These are phyloP conservation scores for Aciculosporium take DNA, from an alignment of 2,329 filamentous ascomycete genomes.

Conservation along the genomic window DNA sequence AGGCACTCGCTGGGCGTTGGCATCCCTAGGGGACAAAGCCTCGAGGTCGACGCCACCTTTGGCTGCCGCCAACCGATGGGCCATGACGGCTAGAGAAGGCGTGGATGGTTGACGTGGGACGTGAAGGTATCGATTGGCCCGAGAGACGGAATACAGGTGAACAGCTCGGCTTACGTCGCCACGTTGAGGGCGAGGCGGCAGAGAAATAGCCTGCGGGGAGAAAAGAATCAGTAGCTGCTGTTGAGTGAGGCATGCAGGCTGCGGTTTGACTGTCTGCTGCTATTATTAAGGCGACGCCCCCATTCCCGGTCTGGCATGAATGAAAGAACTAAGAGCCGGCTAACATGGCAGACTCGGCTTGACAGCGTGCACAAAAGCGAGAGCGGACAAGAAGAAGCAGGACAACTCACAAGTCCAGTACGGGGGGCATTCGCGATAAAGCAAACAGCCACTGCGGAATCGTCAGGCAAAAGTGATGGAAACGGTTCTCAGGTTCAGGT, in stretches of 20 bases:
- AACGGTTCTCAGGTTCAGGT: background rate
- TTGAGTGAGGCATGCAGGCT: background rate
- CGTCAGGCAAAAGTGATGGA: background rate
- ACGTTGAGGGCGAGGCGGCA: background rate
- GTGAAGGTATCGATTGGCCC: background rate
- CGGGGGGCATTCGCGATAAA: constrained; percentile 15
- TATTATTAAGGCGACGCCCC: background rate
- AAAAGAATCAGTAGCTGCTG: background rate
- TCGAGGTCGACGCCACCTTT: constrained; percentile 43
- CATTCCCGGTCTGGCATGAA: background rate
- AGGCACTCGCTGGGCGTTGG: constrained; percentile 42
- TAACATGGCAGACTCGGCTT: background rate
- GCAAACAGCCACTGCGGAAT: constrained; percentile 5
- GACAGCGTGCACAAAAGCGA: background rate
- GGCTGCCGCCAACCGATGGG: constrained; percentile 30
- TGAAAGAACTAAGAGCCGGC: background rate
- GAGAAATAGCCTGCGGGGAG: background rate
- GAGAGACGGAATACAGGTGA: background rate
- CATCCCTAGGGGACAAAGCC: constrained; percentile 50
- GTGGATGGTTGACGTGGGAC: constrained; percentile 2
- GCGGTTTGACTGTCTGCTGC: background rate
- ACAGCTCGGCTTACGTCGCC: background rate
- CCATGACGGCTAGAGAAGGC: constrained; percentile 21
- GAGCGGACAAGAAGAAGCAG: background rate
- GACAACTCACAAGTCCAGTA: constrained; percentile 14